Percentiles rank a stretch among this genome's conserved stretches.
Evolutionary conservation across 768 basidiomycete genomes (phyloP).

Genomic region (Russula sp.): DNA sequence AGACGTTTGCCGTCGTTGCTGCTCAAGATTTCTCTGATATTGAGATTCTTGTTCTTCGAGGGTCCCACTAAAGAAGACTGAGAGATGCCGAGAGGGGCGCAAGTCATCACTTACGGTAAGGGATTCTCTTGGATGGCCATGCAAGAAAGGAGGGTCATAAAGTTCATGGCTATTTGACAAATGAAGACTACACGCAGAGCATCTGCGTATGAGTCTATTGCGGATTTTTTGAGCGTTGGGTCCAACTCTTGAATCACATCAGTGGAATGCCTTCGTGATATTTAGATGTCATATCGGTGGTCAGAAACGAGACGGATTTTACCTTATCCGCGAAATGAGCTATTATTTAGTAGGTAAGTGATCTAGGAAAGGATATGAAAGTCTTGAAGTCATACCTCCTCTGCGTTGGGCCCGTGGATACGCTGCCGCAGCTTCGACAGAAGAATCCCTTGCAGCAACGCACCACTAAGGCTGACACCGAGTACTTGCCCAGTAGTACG

Average conservation of each 20-base stretch:
- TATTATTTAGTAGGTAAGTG: constrained; percentile 28
- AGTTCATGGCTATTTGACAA: constrained; percentile 60
- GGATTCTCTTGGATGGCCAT: constrained; percentile 71
- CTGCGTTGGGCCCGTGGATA: constrained; percentile 71
- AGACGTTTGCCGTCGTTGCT: neutral
- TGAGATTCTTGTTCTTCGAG: constrained; percentile 55
- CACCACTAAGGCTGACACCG: constrained; percentile 84
- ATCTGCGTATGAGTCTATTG: constrained; percentile 69
- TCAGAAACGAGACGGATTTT: constrained; percentile 20
- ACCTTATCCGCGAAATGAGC: constrained; percentile 71
- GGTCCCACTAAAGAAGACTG: constrained; percentile 39
- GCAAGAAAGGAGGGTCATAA: constrained; percentile 60
- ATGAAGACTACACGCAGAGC: constrained; percentile 80
- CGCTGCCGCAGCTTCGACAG: constrained; percentile 57
- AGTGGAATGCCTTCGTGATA: constrained; percentile 51
- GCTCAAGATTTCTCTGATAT: constrained; percentile 30
- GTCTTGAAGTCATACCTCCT: constrained; percentile 45
- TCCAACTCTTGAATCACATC: constrained; percentile 61
- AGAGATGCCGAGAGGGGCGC: neutral
- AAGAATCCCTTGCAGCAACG: constrained; percentile 76
- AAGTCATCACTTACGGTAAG: constrained; percentile 37
- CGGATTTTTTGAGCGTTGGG: constrained; percentile 47
- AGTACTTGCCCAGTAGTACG: constrained; percentile 92
- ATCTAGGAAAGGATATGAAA: constrained; percentile 9
- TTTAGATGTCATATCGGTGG: constrained; percentile 1